Evolutionary conservation across 2,329 filamentous ascomycete species (phyloP).

Genomic region (Ceratocystis destructans): DNA sequence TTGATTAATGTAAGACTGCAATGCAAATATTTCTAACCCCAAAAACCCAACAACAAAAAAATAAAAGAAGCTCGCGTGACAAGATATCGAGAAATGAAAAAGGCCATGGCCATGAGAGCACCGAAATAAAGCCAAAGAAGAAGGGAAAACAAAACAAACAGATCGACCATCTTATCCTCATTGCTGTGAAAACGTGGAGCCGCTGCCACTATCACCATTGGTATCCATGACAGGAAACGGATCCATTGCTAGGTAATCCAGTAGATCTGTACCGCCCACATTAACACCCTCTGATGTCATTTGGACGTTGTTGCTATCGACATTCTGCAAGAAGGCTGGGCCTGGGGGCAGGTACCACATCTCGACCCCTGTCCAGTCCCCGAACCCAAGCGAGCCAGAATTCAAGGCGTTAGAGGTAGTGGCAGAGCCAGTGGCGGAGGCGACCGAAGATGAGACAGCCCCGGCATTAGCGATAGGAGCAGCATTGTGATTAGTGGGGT

Average conservation of each 20-base stretch:
- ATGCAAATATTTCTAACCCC: neutral
- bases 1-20: neutral
- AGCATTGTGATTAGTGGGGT: slow-evolving; percentile 1
- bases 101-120: neutral
- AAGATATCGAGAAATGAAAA: neutral
- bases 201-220: neutral
- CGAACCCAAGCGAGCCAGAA: slow-evolving; percentile 27
- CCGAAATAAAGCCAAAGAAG: neutral
- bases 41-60: neutral
- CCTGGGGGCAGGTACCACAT: slow-evolving; percentile 56
- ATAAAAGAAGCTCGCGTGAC: neutral
- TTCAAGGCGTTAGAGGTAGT: slow-evolving; percentile 21
- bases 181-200: neutral
- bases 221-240: slow-evolving; percentile 21
- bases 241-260: slow-evolving; percentile 56
- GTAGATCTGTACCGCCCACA: slow-evolving; percentile 50
- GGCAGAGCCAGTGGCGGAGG: neutral
- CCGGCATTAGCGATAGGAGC: slow-evolving; percentile 2
- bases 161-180: neutral
- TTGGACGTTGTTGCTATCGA: slow-evolving; percentile 46
- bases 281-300: slow-evolving; percentile 56
- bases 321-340: slow-evolving; percentile 50
- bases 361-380: slow-evolving; percentile 43
- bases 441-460: neutral
- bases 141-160: neutral